Conservation (phyloP, 2,329 filamentous ascomycete species). For the Sclerotinia sclerotiorum region DNA sequence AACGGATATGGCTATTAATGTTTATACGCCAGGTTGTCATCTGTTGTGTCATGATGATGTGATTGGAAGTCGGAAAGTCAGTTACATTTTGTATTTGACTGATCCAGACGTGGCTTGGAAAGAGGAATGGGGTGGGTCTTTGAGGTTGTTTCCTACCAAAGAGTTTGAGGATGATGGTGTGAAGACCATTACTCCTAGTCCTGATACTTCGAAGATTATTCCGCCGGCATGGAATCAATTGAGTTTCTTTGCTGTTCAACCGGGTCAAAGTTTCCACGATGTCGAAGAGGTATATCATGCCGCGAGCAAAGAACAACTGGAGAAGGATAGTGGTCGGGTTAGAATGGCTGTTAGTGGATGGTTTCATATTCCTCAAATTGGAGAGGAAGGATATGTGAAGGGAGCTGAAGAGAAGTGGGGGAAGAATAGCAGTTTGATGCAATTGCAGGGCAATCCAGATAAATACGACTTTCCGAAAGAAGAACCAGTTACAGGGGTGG, state of each 20-base stretch:
- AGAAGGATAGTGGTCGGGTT: conserved; percentile 71
- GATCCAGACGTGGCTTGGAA: conserved; percentile 91
- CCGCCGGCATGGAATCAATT: conserved; percentile 97
- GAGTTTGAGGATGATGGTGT: conserved; percentile 66
- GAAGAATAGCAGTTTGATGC: conserved; percentile 86
- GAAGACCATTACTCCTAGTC: conserved; percentile 74
- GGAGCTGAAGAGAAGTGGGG: conserved; percentile 87
- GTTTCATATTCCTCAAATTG: conserved; percentile 96
- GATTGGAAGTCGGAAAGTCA: conserved; percentile 92
- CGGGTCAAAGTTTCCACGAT: conserved; percentile 98
- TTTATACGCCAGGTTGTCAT: conserved; percentile 95
- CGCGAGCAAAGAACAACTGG: conserved; percentile 57
- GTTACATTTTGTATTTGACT: conserved; percentile 94
- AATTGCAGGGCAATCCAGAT: conserved; percentile 88
- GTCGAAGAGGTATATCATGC: conserved; percentile 94
- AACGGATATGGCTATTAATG: conserved; percentile 99
- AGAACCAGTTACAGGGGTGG: conserved; percentile 51
- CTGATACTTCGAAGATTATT: conserved; percentile 78
- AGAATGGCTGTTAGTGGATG: conserved; percentile 98
- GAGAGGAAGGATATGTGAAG: conserved; percentile 86
- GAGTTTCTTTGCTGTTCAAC: conserved; percentile 96
- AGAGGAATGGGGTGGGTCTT: conserved; percentile 85
- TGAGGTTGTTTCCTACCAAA: conserved; percentile 78
- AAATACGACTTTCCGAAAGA: conserved; percentile 80
- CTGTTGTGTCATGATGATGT: conserved; percentile 97